Conservation (phyloP, 768 basidiomycete species). For the Pleurotus djamor region DNA sequence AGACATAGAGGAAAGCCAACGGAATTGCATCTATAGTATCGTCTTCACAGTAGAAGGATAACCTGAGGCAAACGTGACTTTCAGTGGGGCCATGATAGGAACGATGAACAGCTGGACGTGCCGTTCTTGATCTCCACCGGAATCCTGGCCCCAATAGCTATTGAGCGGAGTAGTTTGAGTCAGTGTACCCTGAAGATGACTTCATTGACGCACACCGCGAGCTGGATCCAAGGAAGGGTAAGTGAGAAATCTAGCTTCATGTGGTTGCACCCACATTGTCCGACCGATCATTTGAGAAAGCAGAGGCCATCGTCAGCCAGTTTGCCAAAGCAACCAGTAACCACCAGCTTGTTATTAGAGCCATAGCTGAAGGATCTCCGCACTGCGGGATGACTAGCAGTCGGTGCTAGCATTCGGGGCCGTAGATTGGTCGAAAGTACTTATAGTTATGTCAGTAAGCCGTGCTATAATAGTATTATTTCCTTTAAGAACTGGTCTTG, state of each 20-base stretch:
- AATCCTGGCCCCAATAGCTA: conserved; percentile 43
- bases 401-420: not conserved
- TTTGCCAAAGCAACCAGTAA: conserved; percentile 12
- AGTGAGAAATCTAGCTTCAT: not conserved
- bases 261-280: conserved; percentile 30
- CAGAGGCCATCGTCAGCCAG: conserved; percentile 16
- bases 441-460: not conserved
- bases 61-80: conserved; percentile 15
- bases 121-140: conserved; percentile 35
- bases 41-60: conserved; percentile 65
- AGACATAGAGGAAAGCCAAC: conserved; percentile 57
- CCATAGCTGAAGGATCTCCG: conserved; percentile 10
- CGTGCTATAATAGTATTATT: conserved; percentile 10
- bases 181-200: not conserved
- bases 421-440: not conserved
- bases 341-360: conserved; percentile 9
- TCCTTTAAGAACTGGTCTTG: conserved; percentile 3
- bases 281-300: conserved; percentile 30
- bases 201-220: conserved; percentile 29
- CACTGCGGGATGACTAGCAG: not conserved
- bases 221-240: conserved; percentile 16
- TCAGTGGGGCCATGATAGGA: not conserved
- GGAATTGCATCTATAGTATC: conserved; percentile 61
- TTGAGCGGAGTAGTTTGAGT: not conserved
- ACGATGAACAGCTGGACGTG: conserved; percentile 8